Conservation (phyloP, 805 yeast species). For the Suhomyces tanzawaensis region DNA sequence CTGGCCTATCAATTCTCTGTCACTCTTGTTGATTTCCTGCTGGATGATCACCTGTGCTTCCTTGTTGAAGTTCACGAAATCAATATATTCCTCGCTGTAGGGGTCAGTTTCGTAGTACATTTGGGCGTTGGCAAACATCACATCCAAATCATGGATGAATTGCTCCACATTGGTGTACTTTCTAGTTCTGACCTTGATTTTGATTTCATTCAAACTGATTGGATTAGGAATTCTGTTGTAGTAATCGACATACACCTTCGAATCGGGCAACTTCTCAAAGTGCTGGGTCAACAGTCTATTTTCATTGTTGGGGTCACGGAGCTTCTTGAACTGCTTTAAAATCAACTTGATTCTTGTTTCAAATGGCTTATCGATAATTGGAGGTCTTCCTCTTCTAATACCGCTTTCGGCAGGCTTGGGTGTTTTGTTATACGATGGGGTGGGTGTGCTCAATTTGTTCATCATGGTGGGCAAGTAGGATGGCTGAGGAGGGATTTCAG, state of each 20-base stretch:
- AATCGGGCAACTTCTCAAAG: conserved; percentile 83
- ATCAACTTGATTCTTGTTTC: conserved; percentile 90
- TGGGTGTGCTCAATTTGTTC: background rate
- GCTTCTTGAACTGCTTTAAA: conserved; percentile 75
- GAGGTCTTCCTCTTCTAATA: conserved; percentile 84
- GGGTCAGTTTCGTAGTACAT: conserved; percentile 52
- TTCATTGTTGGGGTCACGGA: conserved; percentile 49
- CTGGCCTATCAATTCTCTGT: conserved; percentile 59
- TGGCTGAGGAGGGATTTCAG: conserved; percentile 2
- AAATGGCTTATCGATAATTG: conserved; percentile 85
- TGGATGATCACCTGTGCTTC: conserved; percentile 57
- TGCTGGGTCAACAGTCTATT: conserved; percentile 52
- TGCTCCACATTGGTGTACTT: conserved; percentile 73
- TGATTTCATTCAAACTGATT: conserved; percentile 67
- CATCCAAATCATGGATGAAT: conserved; percentile 73
- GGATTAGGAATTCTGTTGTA: conserved; percentile 56
- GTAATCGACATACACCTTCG: conserved; percentile 52
- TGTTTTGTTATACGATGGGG: conserved; percentile 1
- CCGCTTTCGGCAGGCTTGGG: conserved; percentile 36
- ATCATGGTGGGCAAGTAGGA: background rate
- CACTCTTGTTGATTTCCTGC: conserved; percentile 77
- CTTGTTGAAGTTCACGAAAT: conserved; percentile 61
- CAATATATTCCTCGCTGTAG: conserved; percentile 56
- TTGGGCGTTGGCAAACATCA: conserved; percentile 74
- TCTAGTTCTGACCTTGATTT: conserved; percentile 81